Base-by-base conservation (phyloP, 2,329 filamentous ascomycete genomes). In the Colletotrichum shisoi region DNA sequence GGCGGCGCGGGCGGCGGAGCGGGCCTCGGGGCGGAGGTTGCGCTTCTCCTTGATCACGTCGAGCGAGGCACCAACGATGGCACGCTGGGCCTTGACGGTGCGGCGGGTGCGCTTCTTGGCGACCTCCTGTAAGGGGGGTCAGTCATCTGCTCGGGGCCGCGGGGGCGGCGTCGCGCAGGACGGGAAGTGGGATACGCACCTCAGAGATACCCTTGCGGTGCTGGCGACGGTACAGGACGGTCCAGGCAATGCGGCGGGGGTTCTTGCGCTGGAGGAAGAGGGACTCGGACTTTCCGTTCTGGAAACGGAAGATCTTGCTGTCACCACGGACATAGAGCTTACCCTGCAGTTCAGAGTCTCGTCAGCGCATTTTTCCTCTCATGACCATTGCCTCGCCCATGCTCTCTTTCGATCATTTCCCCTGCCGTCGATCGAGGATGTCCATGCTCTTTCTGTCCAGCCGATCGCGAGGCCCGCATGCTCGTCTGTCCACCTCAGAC, bases 261-360 rank as follows among this genome's bases (percentile, higher is more conserved):
- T 99, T 99, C 93, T 99, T 99, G 89, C 95, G 94, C 89, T 99
- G 95, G 77, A 98, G 92, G 90, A 99, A 99, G 76, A 99, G 92
- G 75, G 93, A 97, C 87, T 99, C 95, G 85, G 93, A 94, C 88
- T 99, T 99, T 87, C 95, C 93, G 86, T 96, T 97, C 86, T 97
- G 93, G 92, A 99, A 99, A 82, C 95, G 94, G 92, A 99, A 99
- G 88, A 98, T 90, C 89, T 98, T 99, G 93, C 92, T 96, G 89
- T 99, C 95, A 81, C 94, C 94, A 84, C 95, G 93, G 89, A 99
- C 87, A 87, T 94, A 99, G 87, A 99, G 91, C 89, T 98, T 98
- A 87, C 95, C 95, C 95, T 98, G 81, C 79, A 78, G 59, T 57
- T 63, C 59, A 69, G 69, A 70, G 57, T 59, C 69, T 54, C 53